A percentile compares a stretch with the other conserved stretches of the same genome.
Evolutionary conservation across 441 rosid genomes (phyloP).

Genomic region (Syzygium malaccense): DNA sequence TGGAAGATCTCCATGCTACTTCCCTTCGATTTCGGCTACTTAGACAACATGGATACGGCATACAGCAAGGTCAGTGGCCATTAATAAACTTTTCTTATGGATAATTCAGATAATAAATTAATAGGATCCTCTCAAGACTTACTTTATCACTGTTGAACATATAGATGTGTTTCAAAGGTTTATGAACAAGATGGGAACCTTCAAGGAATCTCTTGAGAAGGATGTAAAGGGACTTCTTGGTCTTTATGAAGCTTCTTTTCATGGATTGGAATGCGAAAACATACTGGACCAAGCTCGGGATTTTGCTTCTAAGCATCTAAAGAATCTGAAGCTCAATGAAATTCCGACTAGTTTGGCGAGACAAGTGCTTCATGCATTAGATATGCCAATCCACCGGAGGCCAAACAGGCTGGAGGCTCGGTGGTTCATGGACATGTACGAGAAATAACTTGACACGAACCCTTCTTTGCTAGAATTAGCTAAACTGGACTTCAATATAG

Average conservation of each 20-base stretch:
- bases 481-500: not conserved
- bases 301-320: not conserved
- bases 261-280: slow-evolving; percentile 5
- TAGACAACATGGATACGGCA: no score
- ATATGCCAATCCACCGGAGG: not conserved
- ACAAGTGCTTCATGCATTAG: not conserved
- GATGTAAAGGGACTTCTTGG: slow-evolving; percentile 13
- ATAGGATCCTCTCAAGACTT: no score
- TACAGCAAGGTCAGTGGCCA: no score
- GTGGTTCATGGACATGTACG: slow-evolving; percentile 1
- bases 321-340: not conserved
- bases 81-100: no score
- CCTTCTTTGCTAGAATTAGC: not conserved
- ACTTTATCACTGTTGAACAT: no score
- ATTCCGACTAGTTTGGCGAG: not conserved
- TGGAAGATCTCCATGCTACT: no score
- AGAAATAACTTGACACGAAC: not conserved
- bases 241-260: slow-evolving; percentile 19
- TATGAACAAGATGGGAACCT: slow-evolving; percentile 6
- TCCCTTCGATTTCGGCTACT: no score
- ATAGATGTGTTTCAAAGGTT: not conserved
- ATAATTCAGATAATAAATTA: no score
- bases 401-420: not conserved
- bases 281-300: slow-evolving; percentile 1
- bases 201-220: not conserved